These are phyloP conservation scores for Penicillium bialowiezense DNA, from an alignment of 495 filamentous ascomycete genomes.

Conservation along the genomic window DNA sequence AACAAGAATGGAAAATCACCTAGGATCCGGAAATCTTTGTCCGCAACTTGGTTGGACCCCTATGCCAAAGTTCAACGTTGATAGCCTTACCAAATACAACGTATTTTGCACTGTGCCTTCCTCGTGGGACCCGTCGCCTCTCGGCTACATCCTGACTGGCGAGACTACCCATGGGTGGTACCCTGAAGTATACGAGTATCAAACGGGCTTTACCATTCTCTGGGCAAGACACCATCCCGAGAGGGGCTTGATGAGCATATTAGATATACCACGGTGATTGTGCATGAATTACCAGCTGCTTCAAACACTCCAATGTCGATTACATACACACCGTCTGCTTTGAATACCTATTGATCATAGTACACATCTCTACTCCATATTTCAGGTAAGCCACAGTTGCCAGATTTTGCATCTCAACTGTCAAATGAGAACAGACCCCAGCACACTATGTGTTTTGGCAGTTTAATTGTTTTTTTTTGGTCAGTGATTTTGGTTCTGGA, in stretches of 20 bases:
- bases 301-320: constrained; percentile 15
- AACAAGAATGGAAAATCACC: neutral
- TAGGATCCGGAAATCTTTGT: constrained; percentile 5
- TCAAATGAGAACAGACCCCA: neutral
- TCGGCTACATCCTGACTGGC: constrained; percentile 14
- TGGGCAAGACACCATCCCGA: neutral
- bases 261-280: too few relatives aligned
- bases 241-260: neutral
- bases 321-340: constrained; percentile 9
- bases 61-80: constrained; percentile 22
- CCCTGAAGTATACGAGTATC: constrained; percentile 6
- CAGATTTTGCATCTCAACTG: neutral
- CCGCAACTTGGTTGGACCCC: constrained; percentile 27
- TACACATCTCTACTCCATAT: neutral
- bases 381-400: neutral
- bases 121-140: constrained; percentile 28
- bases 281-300: too few relatives aligned
- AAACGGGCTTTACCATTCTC: too few relatives aligned
- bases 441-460: neutral
- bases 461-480: neutral
- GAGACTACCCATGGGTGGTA: constrained; percentile 8
- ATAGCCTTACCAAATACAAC: constrained; percentile 26
- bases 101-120: constrained; percentile 33
- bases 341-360: neutral
- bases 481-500: neutral